Evolutionary conservation across 805 yeast genomes (phyloP).

Genomic region (Barnettozyma salicaria): DNA sequence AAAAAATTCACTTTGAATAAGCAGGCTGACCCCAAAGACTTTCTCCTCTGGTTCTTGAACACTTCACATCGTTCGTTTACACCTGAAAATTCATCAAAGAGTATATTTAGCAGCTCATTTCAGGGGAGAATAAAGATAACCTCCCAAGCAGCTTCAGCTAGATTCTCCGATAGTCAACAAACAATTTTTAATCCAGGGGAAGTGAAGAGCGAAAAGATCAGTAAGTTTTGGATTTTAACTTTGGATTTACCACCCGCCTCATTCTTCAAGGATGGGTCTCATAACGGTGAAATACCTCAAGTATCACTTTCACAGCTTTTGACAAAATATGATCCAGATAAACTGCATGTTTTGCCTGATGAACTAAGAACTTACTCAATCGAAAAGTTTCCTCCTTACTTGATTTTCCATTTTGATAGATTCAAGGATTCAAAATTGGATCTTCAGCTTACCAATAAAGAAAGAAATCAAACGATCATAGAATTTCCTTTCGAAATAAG

Average conservation of each 20-base stretch:
- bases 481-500: constrained; percentile 42
- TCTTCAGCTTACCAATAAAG: constrained; percentile 31
- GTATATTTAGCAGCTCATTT: constrained; percentile 33
- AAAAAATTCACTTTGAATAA: constrained; percentile 35
- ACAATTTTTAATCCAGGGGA: constrained; percentile 10
- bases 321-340: constrained; percentile 32
- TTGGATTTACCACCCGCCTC: constrained; percentile 58
- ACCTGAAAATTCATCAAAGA: constrained; percentile 12
- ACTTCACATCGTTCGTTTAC: constrained; percentile 30
- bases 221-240: constrained; percentile 48
- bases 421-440: constrained; percentile 33
- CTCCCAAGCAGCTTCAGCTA: constrained; percentile 24
- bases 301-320: constrained; percentile 40
- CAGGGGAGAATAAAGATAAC: constrained; percentile 48
- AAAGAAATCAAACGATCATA: constrained; percentile 56
- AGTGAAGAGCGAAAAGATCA: constrained; percentile 7
- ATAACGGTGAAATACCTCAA: constrained; percentile 47
- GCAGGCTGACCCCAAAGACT: constrained; percentile 47
- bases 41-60: constrained; percentile 57
- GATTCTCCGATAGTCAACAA: constrained; percentile 20
- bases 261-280: constrained; percentile 44
- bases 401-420: constrained; percentile 55
- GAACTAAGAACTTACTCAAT: constrained; percentile 36
- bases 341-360: constrained; percentile 30
- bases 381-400: constrained; percentile 41